Evolutionary conservation across 2,329 filamentous ascomycete genomes (phyloP).

Genomic region (Beauveria caledonica): DNA sequence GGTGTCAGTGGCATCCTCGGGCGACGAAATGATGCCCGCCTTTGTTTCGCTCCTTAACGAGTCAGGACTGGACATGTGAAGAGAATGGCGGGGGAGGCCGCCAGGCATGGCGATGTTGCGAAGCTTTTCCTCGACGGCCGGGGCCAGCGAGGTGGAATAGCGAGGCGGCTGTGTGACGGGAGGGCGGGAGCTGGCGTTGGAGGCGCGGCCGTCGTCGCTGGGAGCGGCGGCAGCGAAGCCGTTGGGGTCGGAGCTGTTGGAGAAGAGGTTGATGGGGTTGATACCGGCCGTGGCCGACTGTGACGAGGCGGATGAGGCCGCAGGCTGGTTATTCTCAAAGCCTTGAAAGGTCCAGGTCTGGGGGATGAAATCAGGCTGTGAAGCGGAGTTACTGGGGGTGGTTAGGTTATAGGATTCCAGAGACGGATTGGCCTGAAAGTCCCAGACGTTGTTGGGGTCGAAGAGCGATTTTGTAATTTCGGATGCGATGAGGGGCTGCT

Average conservation of each 20-base stretch:
- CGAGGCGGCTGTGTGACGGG: background rate
- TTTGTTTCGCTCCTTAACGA: conserved; percentile 43
- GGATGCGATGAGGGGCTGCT: conserved; percentile 23
- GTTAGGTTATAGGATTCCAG: conserved; percentile 36
- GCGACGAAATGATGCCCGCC: conserved; percentile 46
- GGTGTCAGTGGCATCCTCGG: conserved; percentile 42
- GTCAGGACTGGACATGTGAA: conserved; percentile 49
- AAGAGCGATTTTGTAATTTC: conserved; percentile 29
- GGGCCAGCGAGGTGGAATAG: conserved; percentile 34
- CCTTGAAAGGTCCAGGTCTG: conserved; percentile 28
- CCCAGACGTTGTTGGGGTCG: conserved; percentile 29
- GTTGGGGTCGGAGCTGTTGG: conserved; percentile 20
- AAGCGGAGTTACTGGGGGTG: conserved; percentile 27
- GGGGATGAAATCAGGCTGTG: conserved; percentile 25
- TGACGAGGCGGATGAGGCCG: background rate
- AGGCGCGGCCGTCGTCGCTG: conserved; percentile 17
- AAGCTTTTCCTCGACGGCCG: conserved; percentile 52
- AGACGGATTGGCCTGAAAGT: conserved; percentile 39
- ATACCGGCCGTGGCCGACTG: conserved; percentile 22
- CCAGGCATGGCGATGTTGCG: conserved; percentile 57
- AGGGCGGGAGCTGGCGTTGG: background rate
- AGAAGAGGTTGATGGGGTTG: conserved; percentile 19
- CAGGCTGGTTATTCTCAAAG: conserved; percentile 24
- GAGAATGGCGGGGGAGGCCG: conserved; percentile 52
- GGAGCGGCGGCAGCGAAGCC: conserved; percentile 23